Evolutionary conservation across 2,329 filamentous ascomycete species (phyloP).

Genomic region (Alternaria sp.): DNA sequence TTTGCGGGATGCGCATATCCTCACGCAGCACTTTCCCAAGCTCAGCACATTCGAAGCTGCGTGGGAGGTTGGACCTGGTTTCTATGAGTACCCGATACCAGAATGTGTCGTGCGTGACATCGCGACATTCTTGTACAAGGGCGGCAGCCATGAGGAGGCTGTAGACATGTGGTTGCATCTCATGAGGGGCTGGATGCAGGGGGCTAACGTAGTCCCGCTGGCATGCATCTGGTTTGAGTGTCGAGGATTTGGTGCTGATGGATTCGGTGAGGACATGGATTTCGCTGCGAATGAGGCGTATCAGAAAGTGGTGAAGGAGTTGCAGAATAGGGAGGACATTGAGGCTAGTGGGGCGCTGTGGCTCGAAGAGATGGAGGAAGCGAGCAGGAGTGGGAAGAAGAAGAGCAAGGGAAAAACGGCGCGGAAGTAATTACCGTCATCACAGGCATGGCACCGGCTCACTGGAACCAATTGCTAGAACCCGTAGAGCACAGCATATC

Average conservation of each 20-base stretch:
- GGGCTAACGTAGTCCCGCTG: constrained; percentile 9
- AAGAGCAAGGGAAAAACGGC: neutral
- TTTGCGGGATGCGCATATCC: constrained; percentile 14
- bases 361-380: constrained; percentile 18
- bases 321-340: constrained; percentile 5
- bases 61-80: constrained; percentile 7
- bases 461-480: neutral
- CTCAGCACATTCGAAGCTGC: constrained; percentile 10
- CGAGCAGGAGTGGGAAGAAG: constrained; percentile 12
- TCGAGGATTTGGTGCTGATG: neutral
- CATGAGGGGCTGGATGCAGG: constrained; percentile 10
- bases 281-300: neutral
- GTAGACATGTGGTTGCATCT: constrained; percentile 12
- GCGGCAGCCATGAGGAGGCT: neutral
- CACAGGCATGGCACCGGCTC: neutral
- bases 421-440: neutral
- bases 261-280: neutral
- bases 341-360: constrained; percentile 4
- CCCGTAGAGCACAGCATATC: neutral
- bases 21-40: constrained; percentile 20
- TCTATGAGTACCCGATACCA: neutral
- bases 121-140: neutral
- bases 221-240: constrained; percentile 8
- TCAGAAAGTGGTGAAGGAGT: constrained; percentile 3
- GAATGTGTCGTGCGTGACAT: neutral